Conservation (phyloP, 371 early-diverging fungal genomes). For the Rhizopus arrhizus region DNA sequence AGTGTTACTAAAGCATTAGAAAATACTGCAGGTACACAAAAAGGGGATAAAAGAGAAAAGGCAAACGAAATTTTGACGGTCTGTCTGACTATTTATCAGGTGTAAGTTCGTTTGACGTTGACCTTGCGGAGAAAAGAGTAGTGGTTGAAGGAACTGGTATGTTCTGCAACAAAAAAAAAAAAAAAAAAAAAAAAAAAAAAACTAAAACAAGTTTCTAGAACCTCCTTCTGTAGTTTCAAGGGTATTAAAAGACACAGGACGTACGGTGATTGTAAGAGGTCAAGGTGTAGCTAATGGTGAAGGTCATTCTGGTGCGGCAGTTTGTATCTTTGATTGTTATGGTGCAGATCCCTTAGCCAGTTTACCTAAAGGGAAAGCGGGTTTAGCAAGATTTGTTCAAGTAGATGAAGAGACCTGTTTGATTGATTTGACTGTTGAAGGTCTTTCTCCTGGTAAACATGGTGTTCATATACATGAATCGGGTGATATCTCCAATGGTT, state of each 20-base stretch:
- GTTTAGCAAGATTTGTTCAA: conserved; percentile 83
- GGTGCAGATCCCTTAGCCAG: conserved; percentile 38
- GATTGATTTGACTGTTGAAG: conserved; percentile 78
- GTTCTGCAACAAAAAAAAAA: neutral
- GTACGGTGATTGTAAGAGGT: conserved; percentile 76
- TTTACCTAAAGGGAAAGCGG: conserved; percentile 57
- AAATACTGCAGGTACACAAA: conserved; percentile 47
- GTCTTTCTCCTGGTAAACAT: conserved; percentile 68
- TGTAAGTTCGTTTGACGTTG: conserved; percentile 58
- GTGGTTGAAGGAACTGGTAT: conserved; percentile 67
- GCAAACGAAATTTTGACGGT: neutral
- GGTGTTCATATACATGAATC: conserved; percentile 75
- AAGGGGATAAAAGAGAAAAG: neutral
- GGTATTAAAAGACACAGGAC: conserved; percentile 67
- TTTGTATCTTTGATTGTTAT: conserved; percentile 82
- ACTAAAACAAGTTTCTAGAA: conserved; percentile 36
- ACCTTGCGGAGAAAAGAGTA: conserved; percentile 62
- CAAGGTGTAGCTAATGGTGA: conserved; percentile 69
- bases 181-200: neutral
- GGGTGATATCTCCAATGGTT: conserved; percentile 76
- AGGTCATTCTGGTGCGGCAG: conserved; percentile 75
- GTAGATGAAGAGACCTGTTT: conserved; percentile 67
- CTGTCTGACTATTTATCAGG: conserved; percentile 31
- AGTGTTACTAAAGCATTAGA: conserved; percentile 63
- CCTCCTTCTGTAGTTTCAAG: conserved; percentile 68